These are phyloP conservation scores for Leccinum subtestaceum DNA, from an alignment of 768 basidiomycete genomes.

Conservation along the genomic window DNA sequence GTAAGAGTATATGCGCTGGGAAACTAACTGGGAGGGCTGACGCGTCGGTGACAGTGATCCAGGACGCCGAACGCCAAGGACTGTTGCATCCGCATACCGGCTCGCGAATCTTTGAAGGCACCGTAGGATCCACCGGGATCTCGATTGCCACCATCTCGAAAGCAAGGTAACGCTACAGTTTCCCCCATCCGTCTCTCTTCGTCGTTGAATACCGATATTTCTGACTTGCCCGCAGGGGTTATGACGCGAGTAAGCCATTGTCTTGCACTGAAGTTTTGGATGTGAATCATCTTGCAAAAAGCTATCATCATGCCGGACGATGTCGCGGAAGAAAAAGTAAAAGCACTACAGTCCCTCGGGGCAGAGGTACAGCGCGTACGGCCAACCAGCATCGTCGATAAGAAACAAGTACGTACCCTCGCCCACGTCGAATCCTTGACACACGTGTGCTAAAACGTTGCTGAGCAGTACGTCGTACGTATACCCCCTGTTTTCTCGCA, in stretches of 20 bases:
- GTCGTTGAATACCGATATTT: background rate
- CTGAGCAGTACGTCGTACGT: slow-evolving; percentile 62
- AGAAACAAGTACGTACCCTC: slow-evolving; percentile 68
- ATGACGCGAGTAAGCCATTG: slow-evolving; percentile 67
- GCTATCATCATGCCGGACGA: slow-evolving; percentile 91
- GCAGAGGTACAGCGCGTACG: slow-evolving; percentile 87
- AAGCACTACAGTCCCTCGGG: slow-evolving; percentile 77
- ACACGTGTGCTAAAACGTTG: background rate
- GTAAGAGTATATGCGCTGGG: slow-evolving; percentile 38
- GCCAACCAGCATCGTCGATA: slow-evolving; percentile 96
- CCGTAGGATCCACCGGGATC: slow-evolving; percentile 94
- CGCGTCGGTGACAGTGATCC: slow-evolving; percentile 65
- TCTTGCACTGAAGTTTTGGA: too few relatives aligned
- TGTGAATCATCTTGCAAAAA: slow-evolving; percentile 26
- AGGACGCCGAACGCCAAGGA: slow-evolving; percentile 85
- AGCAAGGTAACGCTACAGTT: slow-evolving; percentile 58
- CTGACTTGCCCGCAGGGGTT: slow-evolving; percentile 55
- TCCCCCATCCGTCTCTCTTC: background rate
- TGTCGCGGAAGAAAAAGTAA: slow-evolving; percentile 88
- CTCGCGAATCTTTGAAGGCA: slow-evolving; percentile 95
- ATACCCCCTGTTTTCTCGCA: background rate
- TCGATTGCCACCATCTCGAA: slow-evolving; percentile 91
- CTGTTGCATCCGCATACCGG: slow-evolving; percentile 82
- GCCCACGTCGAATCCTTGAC: background rate
- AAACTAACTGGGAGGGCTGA: background rate